Evolutionary conservation across 2,329 filamentous ascomycete species (phyloP).

Genomic region (Calonectria crousiana): DNA sequence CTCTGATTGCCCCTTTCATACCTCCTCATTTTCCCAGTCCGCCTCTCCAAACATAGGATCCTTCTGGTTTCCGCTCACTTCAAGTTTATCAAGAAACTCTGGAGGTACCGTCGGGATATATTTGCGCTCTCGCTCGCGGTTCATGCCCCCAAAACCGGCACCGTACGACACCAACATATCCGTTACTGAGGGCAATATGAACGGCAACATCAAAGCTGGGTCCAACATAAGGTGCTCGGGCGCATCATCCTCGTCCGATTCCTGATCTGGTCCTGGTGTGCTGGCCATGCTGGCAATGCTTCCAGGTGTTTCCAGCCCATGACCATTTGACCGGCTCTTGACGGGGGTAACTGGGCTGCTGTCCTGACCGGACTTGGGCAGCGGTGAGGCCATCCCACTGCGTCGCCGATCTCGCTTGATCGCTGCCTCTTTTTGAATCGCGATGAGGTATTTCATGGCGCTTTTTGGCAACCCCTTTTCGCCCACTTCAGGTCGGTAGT

Average conservation of each 20-base stretch:
- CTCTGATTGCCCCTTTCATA: slow-evolving; percentile 48
- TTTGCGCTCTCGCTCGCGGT: slow-evolving; percentile 90
- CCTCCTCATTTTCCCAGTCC: slow-evolving; percentile 77
- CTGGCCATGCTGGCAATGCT: slow-evolving; percentile 57
- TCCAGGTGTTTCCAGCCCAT: slow-evolving; percentile 57
- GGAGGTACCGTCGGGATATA: slow-evolving; percentile 96
- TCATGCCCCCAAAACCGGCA: slow-evolving; percentile 92
- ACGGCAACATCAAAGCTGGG: slow-evolving; percentile 91
- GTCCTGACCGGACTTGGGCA: slow-evolving; percentile 49
- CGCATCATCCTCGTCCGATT: slow-evolving; percentile 73
- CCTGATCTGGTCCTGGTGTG: slow-evolving; percentile 52
- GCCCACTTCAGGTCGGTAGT: slow-evolving; percentile 94
- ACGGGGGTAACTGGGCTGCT: slow-evolving; percentile 60
- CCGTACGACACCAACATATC: slow-evolving; percentile 98
- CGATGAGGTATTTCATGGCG: slow-evolving; percentile 86
- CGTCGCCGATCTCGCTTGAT: slow-evolving; percentile 67
- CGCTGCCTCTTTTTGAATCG: slow-evolving; percentile 81
- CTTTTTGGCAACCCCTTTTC: slow-evolving; percentile 92
- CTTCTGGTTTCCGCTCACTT: slow-evolving; percentile 67
- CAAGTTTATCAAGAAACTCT: slow-evolving; percentile 91
- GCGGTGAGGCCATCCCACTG: slow-evolving; percentile 60
- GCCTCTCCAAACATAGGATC: slow-evolving; percentile 71
- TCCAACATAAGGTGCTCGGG: slow-evolving; percentile 85
- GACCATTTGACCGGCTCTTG: slow-evolving; percentile 55
- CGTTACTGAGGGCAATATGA: slow-evolving; percentile 93